Evolutionary conservation across 768 basidiomycete species (phyloP).

Genomic region (Suillus decipiens): DNA sequence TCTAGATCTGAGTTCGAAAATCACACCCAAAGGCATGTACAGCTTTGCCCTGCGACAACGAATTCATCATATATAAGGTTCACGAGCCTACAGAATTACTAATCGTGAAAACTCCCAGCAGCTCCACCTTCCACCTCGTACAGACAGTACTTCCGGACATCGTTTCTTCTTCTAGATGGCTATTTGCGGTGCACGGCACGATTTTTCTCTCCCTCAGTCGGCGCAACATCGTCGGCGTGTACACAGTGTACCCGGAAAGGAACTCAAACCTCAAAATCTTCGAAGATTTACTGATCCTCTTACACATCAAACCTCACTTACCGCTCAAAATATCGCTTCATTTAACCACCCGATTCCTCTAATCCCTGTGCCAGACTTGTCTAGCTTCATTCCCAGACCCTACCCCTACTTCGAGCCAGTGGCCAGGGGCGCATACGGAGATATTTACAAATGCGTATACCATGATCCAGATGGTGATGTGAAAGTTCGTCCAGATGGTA

Average conservation of each 20-base stretch:
- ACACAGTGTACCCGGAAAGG: too few relatives aligned
- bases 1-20: too few relatives aligned
- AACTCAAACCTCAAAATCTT: too few relatives aligned
- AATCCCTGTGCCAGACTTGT: neutral
- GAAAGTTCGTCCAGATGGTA: neutral
- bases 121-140: too few relatives aligned
- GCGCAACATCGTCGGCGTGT: too few relatives aligned
- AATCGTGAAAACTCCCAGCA: too few relatives aligned
- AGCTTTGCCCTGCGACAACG: too few relatives aligned
- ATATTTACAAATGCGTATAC: neutral
- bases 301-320: neutral
- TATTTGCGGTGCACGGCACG: conserved; percentile 43
- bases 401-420: neutral
- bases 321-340: conserved; percentile 17
- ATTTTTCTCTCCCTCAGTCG: too few relatives aligned
- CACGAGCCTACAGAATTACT: too few relatives aligned
- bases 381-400: neutral
- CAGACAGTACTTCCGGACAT: conserved; percentile 39
- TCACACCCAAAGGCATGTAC: too few relatives aligned
- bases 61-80: too few relatives aligned
- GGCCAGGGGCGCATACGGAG: neutral
- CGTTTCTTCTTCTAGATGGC: conserved; percentile 48
- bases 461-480: neutral
- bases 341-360: conserved; percentile 17
- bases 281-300: too few relatives aligned